phyloP scores from a whole-genome alignment of 83 land plant genomes.

The Larix sibirica region DNA sequence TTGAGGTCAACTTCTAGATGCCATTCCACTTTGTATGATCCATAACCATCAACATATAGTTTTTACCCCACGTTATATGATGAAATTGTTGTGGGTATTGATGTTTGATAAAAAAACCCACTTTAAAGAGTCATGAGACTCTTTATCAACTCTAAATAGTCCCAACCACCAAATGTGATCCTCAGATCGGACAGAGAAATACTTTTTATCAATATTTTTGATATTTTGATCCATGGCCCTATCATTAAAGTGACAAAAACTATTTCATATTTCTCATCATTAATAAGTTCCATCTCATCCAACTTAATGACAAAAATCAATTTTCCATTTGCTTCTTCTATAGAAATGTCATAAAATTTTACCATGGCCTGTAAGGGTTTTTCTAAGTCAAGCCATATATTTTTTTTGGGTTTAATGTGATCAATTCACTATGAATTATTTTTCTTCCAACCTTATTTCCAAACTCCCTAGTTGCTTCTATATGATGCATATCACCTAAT shows the following conservation, averaged over 20 bases:
- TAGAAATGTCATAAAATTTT: background rate
- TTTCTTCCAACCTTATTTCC: background rate
- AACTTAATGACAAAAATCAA: background rate
- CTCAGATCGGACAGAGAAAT: too few species aligned
- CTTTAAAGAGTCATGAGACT: background rate
- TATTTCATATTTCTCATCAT: background rate
- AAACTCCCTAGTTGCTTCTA: background rate
- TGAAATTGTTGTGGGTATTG: too few species aligned
- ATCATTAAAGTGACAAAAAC: too few species aligned
- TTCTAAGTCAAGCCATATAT: background rate
- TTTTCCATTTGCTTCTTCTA: background rate
- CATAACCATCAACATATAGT: too few species aligned
- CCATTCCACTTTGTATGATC: too few species aligned
- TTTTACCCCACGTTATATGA: too few species aligned
- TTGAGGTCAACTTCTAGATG: too few species aligned
- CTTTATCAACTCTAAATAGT: background rate
- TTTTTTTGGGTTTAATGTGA: background rate
- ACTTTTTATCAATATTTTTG: background rate
- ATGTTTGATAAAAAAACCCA: too few species aligned
- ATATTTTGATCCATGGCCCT: background rate
- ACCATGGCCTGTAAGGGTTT: background rate
- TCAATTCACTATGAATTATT: background rate
- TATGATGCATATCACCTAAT: background rate
- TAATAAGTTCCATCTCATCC: background rate
- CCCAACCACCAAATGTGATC: background rate